These are phyloP conservation scores for Phytophthora parvispora DNA, from an alignment of 352 stramenopile genomes.

Conservation along the genomic window DNA sequence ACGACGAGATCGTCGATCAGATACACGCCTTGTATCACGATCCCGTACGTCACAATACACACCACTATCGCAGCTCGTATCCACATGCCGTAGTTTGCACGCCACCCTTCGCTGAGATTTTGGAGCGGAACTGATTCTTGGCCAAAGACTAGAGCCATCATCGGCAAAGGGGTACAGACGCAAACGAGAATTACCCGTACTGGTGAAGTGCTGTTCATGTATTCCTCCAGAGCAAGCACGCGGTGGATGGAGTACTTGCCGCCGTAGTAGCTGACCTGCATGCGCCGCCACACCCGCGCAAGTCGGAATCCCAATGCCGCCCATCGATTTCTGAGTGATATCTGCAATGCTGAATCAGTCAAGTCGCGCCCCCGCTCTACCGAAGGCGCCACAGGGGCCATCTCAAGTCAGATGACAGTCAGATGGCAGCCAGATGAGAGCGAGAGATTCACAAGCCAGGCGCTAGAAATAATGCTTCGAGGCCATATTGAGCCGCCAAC, in stretches of 20 bases:
- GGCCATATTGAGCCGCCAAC: background rate
- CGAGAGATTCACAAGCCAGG: background rate
- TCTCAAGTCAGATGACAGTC: background rate
- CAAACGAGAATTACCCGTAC: slow-evolving; percentile 11
- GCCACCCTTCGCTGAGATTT: slow-evolving; percentile 13
- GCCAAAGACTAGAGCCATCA: slow-evolving; percentile 15
- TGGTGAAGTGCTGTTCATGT: slow-evolving; percentile 10
- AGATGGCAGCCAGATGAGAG: no score
- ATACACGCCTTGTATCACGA: slow-evolving; percentile 20
- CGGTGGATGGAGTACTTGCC: slow-evolving; percentile 38
- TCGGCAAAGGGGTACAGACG: slow-evolving; percentile 14
- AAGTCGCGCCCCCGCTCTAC: background rate
- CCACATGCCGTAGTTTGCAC: slow-evolving; percentile 24
- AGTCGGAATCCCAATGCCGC: background rate
- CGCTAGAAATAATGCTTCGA: background rate
- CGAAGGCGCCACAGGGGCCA: slow-evolving; percentile 1
- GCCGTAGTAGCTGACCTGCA: slow-evolving; percentile 39
- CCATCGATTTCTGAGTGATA: background rate
- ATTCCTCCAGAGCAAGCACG: slow-evolving; percentile 28
- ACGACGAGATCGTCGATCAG: slow-evolving; percentile 24
- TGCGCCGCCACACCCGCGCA: background rate
- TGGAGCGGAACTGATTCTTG: slow-evolving; percentile 31
- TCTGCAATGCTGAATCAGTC: background rate
- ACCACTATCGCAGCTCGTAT: slow-evolving; percentile 22
- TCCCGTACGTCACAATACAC: slow-evolving; percentile 9